Evolutionary conservation across 352 stramenopile genomes (phyloP), one percentile per base, ranked within the genome.

Genomic region (Plasmopara halstedii): DNA sequence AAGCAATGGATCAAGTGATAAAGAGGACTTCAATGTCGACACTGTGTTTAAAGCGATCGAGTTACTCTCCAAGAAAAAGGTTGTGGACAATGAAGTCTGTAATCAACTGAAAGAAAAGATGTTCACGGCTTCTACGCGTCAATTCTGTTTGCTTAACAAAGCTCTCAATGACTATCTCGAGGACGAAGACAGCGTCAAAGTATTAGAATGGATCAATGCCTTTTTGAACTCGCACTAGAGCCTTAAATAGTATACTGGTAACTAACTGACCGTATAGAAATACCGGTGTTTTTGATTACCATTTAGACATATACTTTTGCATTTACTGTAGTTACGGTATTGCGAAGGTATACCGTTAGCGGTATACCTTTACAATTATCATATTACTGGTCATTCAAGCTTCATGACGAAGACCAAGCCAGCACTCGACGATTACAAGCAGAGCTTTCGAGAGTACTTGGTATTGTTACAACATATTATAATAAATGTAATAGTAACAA

Each of bases 391-490:
- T 46, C 34, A 60, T 45, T 48, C 9, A 1, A 44, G n/a, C 25
- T 50, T 40, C 4, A 53, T 60, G 48, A n/a, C 45, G 22, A 46
- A 58, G 42, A 21, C 67, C 21, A 85, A 81, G 56, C 58, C 73
- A 31, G 62, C 75, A 17, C 60, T 88, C 11, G 78, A 80, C 46
- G 61, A 85, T 32, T 90, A 75, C 71, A 89, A 90, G 60, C 68
- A 83, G 48, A 88, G 75, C 53, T 90, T 93, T 64, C 75, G 73
- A 55, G 81, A 93, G 58, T 93, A 71, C 32, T 34, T 78, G 55
- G 59, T 74, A 47, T 40, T 17, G 5, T 32, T 17, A 17, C 1
- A 13, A 20, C 22, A 17, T 35, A 33, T 4, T 21, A 52, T 43
- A 4, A 11, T 25, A 11, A 19, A 6, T 34, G 15, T 48, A 14